A percentile compares a stretch with the other conserved stretches of the same genome.
Evolutionary conservation across 768 basidiomycete species (phyloP).

Genomic region (Xerocomus potaroensis): DNA sequence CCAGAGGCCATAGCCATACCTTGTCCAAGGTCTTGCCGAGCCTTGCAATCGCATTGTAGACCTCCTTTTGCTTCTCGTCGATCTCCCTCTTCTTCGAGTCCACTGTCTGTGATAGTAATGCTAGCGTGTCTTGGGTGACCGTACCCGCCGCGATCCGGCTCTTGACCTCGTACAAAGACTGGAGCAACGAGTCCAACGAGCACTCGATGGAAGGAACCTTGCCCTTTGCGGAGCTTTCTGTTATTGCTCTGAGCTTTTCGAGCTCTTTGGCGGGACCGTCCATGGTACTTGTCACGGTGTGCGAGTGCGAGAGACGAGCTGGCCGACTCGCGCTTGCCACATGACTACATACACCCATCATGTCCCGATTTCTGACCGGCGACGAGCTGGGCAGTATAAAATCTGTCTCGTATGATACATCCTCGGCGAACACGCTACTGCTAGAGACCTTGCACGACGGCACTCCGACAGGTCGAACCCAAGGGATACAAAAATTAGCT

Average conservation of each 20-base stretch:
- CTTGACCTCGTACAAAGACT: slow-evolving; percentile 53
- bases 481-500: slow-evolving; percentile 39
- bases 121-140: slow-evolving; percentile 46
- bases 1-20: slow-evolving; percentile 51
- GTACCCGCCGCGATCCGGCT: slow-evolving; percentile 46
- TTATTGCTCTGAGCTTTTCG: slow-evolving; percentile 66
- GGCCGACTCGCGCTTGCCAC: no score
- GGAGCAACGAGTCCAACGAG: slow-evolving; percentile 62
- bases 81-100: slow-evolving; percentile 78
- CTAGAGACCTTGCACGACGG: slow-evolving; percentile 35
- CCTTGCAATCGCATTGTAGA: slow-evolving; percentile 70
- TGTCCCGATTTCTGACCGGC: slow-evolving; percentile 69
- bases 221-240: slow-evolving; percentile 43
- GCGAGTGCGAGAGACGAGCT: no score
- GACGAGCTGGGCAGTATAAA: slow-evolving; percentile 80
- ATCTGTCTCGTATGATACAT: slow-evolving; percentile 42
- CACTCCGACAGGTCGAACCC: slow-evolving; percentile 28
- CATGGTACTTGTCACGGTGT: no score
- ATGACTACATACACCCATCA: slow-evolving; percentile 24
- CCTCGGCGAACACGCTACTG: slow-evolving; percentile 32
- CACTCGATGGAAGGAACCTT: slow-evolving; percentile 52
- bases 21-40: slow-evolving; percentile 90
- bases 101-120: slow-evolving; percentile 50
- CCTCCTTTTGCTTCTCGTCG: slow-evolving; percentile 85
- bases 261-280: slow-evolving; percentile 76